Evolutionary conservation across 2,329 filamentous ascomycete species (phyloP).

Genomic region (Saccharata proteae): DNA sequence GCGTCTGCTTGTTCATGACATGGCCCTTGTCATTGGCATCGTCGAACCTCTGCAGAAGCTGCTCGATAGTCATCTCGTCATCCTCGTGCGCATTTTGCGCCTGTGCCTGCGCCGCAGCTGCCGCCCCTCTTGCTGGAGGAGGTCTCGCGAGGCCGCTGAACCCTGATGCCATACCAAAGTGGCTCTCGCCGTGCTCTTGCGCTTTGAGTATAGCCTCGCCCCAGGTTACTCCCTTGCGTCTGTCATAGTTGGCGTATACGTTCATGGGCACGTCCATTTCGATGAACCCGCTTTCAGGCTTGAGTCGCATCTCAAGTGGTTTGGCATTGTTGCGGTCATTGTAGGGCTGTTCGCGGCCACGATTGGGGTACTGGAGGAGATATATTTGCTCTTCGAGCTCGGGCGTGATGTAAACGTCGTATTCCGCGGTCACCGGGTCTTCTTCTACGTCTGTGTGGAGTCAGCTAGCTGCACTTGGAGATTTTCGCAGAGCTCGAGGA

Average conservation of each 20-base stretch:
- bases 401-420: slow-evolving; percentile 79
- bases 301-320: slow-evolving; percentile 68
- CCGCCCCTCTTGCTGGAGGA: slow-evolving; percentile 11
- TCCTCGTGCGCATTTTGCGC: slow-evolving; percentile 23
- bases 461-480: too few relatives aligned
- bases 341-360: slow-evolving; percentile 51
- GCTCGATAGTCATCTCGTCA: slow-evolving; percentile 54
- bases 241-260: slow-evolving; percentile 65
- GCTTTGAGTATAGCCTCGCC: slow-evolving; percentile 58
- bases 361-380: slow-evolving; percentile 82
- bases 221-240: slow-evolving; percentile 69
- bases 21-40: slow-evolving; percentile 57
- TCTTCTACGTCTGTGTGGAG: slow-evolving; percentile 20
- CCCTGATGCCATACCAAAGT: slow-evolving; percentile 35
- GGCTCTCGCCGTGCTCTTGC: slow-evolving; percentile 30
- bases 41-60: slow-evolving; percentile 39
- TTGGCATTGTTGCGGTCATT: slow-evolving; percentile 41
- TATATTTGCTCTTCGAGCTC: slow-evolving; percentile 48
- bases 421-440: slow-evolving; percentile 43
- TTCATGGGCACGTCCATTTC: slow-evolving; percentile 83
- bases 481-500: background rate
- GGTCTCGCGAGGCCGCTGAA: slow-evolving; percentile 15
- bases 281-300: slow-evolving; percentile 68
- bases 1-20: slow-evolving; percentile 67
- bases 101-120: slow-evolving; percentile 11